Base-by-base conservation (phyloP, 805 yeast species). In the Monosporozyma yasuniensis region DNA sequence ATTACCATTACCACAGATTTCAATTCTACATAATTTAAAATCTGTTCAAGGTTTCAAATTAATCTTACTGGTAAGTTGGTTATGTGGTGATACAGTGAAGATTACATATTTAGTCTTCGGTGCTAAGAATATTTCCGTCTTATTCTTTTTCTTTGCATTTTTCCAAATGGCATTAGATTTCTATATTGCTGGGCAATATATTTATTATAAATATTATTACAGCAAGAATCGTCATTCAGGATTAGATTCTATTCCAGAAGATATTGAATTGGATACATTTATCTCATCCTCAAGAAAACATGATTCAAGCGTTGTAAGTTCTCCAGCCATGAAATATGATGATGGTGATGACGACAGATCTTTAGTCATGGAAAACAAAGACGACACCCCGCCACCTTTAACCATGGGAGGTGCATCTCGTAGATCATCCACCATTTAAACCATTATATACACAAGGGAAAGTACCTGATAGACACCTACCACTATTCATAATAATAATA, bases 21-120 rank as follows among this genome's bases (percentile, higher is more conserved):
- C 87, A n/a, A 68, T 86, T 53, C 72, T 86, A 45, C 76, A 79
- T 60, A 74, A 88, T 50, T 58, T 83, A 25, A 79, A 80, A 57
- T 78, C 87, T 0, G 80, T 85, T 7, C 83, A 83, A 55, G 91
- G 93, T 52, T 89, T 89, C 69, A 83, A 88, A 59, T 72, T 81
- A 47, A 78, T 91, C 25, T 69, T 89, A 32, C 64, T 89, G 35
- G 67, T 88, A 18, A 83, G 90, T 59, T 89, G 97, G 97, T 71
- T 89, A 4, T 83, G 91, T 52, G 96, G 96, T 50, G 97, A 89
- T 67, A 71, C 83, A 39, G 76, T 87, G 37, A 90, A 90, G 63
- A 77, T 87, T 22, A 72, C 82, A 47, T 87, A 86, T 60, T 70
- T 87, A 48, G 58, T 85, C n/a, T 85, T 75, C 64, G 95, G 95